Conservation (phyloP, 352 stramenopile species). For the Globisporangium solare region DNA sequence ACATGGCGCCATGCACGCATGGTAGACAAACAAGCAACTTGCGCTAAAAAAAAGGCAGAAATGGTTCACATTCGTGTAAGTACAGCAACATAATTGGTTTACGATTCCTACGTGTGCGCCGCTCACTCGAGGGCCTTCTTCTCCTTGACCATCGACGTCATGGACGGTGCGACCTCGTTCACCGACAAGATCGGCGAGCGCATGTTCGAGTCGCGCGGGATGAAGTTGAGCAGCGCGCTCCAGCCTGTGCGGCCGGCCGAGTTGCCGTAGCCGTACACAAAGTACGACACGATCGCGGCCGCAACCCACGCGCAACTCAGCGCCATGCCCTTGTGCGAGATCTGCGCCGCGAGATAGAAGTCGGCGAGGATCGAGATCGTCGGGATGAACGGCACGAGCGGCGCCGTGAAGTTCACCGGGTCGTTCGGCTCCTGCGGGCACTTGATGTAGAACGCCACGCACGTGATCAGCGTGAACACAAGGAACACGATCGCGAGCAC, state of each 20-base stretch:
- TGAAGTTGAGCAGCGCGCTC: conserved; percentile 43
- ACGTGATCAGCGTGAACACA: conserved; percentile 23
- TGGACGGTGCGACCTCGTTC: conserved; percentile 34
- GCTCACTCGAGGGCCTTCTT: conserved; percentile 22
- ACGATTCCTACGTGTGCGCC: too few relatives aligned
- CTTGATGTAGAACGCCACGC: conserved; percentile 45
- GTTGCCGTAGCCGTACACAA: conserved; percentile 70
- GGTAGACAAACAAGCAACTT: too few relatives aligned
- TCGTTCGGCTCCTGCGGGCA: conserved; percentile 48
- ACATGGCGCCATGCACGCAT: too few relatives aligned
- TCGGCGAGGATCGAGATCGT: conserved; percentile 51
- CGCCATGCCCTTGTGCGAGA: conserved; percentile 46
- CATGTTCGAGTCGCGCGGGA: conserved; percentile 39
- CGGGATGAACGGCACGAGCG: conserved; percentile 67
- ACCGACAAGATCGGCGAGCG: conserved; percentile 53
- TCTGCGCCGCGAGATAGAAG: conserved; percentile 69
- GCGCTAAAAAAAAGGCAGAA: too few relatives aligned
- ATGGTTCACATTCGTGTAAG: too few relatives aligned
- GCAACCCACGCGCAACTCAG: conserved; percentile 48
- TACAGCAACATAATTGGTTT: too few relatives aligned
- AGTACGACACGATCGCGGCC: conserved; percentile 65
- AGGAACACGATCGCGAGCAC: conserved; percentile 47
- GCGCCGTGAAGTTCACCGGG: conserved; percentile 44
- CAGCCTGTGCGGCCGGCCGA: conserved; percentile 58
- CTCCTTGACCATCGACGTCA: conserved; percentile 28